Conservation (phyloP, 2,329 filamentous ascomycete genomes). For the Paecilomyces sp. region DNA sequence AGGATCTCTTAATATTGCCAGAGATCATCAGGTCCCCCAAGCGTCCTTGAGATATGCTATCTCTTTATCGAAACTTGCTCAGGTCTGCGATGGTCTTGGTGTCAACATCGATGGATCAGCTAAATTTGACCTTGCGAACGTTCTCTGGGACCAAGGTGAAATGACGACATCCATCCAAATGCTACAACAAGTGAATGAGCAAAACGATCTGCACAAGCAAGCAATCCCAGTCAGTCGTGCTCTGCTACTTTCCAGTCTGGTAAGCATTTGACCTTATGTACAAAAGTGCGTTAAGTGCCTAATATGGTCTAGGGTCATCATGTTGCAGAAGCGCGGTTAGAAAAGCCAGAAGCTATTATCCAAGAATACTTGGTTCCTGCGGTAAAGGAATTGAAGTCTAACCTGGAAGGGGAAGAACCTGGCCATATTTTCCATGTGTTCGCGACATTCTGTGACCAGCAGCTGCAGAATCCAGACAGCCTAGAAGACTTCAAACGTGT, state of each 20-base stretch:
- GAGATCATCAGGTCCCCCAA: constrained; percentile 74
- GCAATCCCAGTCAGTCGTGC: constrained; percentile 65
- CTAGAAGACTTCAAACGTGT: constrained; percentile 79
- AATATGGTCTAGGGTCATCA: constrained; percentile 58
- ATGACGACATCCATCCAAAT: constrained; percentile 82
- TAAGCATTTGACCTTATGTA: constrained; percentile 23
- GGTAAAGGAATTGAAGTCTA: constrained; percentile 68
- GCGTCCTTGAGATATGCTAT: constrained; percentile 83
- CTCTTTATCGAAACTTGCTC: constrained; percentile 70
- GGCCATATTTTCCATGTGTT: constrained; percentile 92
- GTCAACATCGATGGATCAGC: constrained; percentile 70
- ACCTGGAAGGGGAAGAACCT: constrained; percentile 62
- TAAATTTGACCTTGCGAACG: constrained; percentile 76
- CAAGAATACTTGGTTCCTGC: constrained; percentile 78
- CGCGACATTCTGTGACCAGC: constrained; percentile 88
- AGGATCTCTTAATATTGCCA: constrained; percentile 65
- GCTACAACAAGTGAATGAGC: constrained; percentile 64
- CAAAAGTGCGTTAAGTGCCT: constrained; percentile 10
- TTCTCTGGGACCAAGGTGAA: constrained; percentile 91
- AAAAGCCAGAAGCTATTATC: constrained; percentile 86
- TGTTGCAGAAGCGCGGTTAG: constrained; percentile 79
- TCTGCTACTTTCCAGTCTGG: constrained; percentile 75
- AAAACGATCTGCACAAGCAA: constrained; percentile 58
- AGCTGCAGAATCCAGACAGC: constrained; percentile 78
- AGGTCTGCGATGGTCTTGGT: constrained; percentile 61